A percentile compares a stretch with the other conserved stretches of the same genome.
These are phyloP conservation scores for Dioscorea zingiberensis DNA, from an alignment of 106 monocot genomes.

Conservation along the genomic window DNA sequence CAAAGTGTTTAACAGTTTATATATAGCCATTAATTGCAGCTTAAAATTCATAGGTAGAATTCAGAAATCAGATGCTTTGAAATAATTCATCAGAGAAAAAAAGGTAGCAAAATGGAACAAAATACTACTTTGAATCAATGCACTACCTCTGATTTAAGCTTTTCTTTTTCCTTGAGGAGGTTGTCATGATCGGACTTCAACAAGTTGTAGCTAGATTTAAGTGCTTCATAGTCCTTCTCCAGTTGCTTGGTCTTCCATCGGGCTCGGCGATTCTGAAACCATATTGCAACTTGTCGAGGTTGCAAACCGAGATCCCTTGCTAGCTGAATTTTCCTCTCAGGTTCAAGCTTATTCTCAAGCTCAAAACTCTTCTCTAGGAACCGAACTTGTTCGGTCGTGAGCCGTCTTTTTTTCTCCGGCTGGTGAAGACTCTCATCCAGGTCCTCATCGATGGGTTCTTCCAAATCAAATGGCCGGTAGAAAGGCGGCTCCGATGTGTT, in stretches of 20 bases:
- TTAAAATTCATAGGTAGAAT: too few species aligned
- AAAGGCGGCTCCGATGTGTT: conserved; percentile 11
- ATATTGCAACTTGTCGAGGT: conserved; percentile 63
- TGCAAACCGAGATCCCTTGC: conserved; percentile 56
- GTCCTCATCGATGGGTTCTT: conserved; percentile 27
- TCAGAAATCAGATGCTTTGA: too few species aligned
- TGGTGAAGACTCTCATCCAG: conserved; percentile 30
- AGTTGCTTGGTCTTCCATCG: conserved; percentile 76
- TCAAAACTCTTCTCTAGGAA: conserved; percentile 64
- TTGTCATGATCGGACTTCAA: conserved; percentile 41
- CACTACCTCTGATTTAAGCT: conserved; percentile 52
- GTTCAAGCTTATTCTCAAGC: conserved; percentile 61
- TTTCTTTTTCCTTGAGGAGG: conserved; percentile 48
- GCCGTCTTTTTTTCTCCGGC: conserved; percentile 56
- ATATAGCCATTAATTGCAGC: too few species aligned
- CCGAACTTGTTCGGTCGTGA: conserved; percentile 34
- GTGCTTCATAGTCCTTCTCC: conserved; percentile 51
- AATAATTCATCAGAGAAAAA: too few species aligned
- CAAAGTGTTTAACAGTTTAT: too few species aligned
- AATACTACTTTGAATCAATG: neutral
- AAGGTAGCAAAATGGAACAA: neutral
- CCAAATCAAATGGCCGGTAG: conserved; percentile 11
- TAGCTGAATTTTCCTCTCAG: conserved; percentile 57
- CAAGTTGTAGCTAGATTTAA: conserved; percentile 32
- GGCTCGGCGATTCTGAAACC: conserved; percentile 78